phyloP scores from a whole-genome alignment of 495 filamentous ascomycete genomes.

The Hyaloscypha hepaticicola region DNA sequence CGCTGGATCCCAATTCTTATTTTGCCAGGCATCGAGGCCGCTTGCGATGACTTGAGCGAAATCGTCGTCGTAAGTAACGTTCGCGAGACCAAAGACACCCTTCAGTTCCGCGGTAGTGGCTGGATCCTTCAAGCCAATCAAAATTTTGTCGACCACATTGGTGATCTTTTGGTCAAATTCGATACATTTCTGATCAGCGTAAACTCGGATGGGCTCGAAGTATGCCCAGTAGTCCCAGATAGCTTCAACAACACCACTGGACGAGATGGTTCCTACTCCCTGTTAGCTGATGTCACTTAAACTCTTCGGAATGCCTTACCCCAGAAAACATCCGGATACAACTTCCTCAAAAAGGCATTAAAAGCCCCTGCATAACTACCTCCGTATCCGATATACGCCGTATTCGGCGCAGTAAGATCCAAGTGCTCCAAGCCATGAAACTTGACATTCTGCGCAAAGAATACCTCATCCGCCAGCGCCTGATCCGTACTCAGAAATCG shows the following conservation, averaged over 20 bases:
- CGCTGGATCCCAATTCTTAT: conserved; percentile 68
- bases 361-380: conserved; percentile 75
- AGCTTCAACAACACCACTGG: conserved; percentile 68
- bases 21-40: conserved; percentile 57
- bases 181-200: conserved; percentile 50
- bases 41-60: conserved; percentile 56
- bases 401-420: conserved; percentile 55
- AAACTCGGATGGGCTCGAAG: conserved; percentile 62
- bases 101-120: conserved; percentile 54
- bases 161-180: conserved; percentile 52
- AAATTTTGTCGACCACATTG: conserved; percentile 64
- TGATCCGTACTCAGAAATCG: conserved; percentile 77
- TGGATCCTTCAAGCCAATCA: conserved; percentile 50
- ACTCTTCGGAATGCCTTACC: conserved; percentile 35
- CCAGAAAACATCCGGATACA: conserved; percentile 68
- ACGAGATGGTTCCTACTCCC: conserved; percentile 56
- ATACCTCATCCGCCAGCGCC: conserved; percentile 67
- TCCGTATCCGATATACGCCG: conserved; percentile 69
- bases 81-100: conserved; percentile 54
- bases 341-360: conserved; percentile 64
- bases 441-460: conserved; percentile 65
- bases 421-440: conserved; percentile 63
- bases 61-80: conserved; percentile 57
- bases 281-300: conserved; percentile 11
- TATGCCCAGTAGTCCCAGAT: conserved; percentile 74